A percentile compares a stretch with the other conserved stretches of the same genome.
Conservation (phyloP, 192 early-diverging fungal species). For the Chytriomyces sp. region DNA sequence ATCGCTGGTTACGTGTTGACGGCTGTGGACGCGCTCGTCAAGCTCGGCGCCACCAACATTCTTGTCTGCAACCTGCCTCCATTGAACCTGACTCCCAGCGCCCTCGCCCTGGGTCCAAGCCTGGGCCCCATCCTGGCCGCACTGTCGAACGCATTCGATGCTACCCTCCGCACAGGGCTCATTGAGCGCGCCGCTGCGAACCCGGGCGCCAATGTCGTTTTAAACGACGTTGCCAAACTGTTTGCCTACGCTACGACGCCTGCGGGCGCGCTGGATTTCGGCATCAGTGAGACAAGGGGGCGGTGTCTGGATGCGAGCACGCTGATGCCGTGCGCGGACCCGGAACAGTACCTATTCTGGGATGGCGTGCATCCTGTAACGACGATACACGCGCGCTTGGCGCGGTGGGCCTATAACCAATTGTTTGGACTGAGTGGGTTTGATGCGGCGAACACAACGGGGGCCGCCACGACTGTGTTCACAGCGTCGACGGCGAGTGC, state of each 20-base stretch:
- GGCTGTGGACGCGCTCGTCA: not conserved
- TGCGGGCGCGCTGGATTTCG: not conserved
- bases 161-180: no score
- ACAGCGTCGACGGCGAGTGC: not conserved
- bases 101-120: no score
- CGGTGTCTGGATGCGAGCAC: not conserved
- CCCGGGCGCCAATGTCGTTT: not conserved
- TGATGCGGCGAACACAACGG: not conserved
- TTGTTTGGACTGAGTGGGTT: slow-evolving; percentile 7
- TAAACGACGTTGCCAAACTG: slow-evolving; percentile 4
- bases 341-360: slow-evolving; percentile 13
- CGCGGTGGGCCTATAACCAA: slow-evolving; percentile 12
- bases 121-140: no score
- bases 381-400: not conserved
- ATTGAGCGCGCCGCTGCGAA: no score
- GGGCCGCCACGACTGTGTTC: not conserved
- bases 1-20: not conserved
- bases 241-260: not conserved
- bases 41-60: not conserved
- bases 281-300: not conserved
- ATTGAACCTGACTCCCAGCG: no score
- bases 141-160: no score
- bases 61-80: not conserved
- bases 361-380: slow-evolving; percentile 14
- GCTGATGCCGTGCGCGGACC: not conserved